These are phyloP conservation scores for Plantago elongata DNA, from an alignment of 257 asterid species.

Conservation along the genomic window DNA sequence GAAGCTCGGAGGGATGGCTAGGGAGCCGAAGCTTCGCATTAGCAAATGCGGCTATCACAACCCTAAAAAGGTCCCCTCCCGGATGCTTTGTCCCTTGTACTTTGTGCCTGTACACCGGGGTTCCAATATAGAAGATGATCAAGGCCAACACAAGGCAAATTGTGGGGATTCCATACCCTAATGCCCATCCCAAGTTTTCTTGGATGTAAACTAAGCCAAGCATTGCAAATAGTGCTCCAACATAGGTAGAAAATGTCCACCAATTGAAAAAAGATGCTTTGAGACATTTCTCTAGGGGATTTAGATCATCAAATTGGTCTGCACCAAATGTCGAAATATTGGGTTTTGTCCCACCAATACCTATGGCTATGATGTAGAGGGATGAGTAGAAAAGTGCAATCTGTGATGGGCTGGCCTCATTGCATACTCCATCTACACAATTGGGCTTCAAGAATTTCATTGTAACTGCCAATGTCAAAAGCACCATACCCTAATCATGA, in stretches of 20 bases:
- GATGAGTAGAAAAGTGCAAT: constrained; percentile 70
- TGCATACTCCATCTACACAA: constrained; percentile 64
- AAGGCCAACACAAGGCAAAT: constrained; percentile 53
- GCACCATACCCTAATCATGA: constrained; percentile 63
- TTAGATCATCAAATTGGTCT: constrained; percentile 76
- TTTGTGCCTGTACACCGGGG: constrained; percentile 70
- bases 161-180: constrained; percentile 80
- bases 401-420: constrained; percentile 51
- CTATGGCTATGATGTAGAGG: constrained; percentile 72
- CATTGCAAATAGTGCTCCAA: constrained; percentile 68
- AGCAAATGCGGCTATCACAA: constrained; percentile 38
- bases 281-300: constrained; percentile 57
- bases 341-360: constrained; percentile 89
- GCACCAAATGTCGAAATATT: constrained; percentile 92
- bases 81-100: constrained; percentile 55
- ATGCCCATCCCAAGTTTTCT: constrained; percentile 80
- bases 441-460: constrained; percentile 52
- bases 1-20: constrained; percentile 37
- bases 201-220: constrained; percentile 78
- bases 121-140: constrained; percentile 57
- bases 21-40: constrained; percentile 51
- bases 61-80: constrained; percentile 48
- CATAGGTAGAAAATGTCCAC: constrained; percentile 91
- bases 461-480: constrained; percentile 69
- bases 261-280: constrained; percentile 82